Base-by-base conservation (phyloP, 2,329 filamentous ascomycete genomes). In the Fusarium equiseti region DNA sequence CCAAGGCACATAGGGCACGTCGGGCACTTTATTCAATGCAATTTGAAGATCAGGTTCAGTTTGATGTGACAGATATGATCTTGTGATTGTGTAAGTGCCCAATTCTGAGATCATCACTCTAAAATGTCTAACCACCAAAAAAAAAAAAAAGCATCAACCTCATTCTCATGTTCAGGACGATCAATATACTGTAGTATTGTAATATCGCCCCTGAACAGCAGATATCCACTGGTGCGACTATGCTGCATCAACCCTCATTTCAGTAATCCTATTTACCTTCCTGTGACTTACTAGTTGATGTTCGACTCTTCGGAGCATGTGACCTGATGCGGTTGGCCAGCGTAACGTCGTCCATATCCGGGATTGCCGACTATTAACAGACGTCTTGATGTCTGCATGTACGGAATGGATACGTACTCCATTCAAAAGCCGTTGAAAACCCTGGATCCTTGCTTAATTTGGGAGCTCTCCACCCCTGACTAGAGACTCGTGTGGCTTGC, bases 201-300 rank as follows among this genome's bases (percentile, higher is more conserved):
- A 18, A 38, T 27, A 32, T 44, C 38, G 40, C 67, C 67, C 67
- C 68, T 71, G 46, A 56, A 40, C 42, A 70, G 40, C 52, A 16
- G 22, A 54, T 44, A 38, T 40, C 46, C 27, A 57, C 53, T 61
- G 43, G 55, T 66, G 62, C 16, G 62, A 66, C 63, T 54, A 40
- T 56, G 27, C 53, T 22, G 68, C 68, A 71, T 70, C 54, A 71
- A 59, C 51, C 26, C 59, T 71, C 63, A 71, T 71, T 57, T 70
- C 44, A 55, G 24, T 52, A 43, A 44, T 48, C 26, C 40, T 15
- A 32, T 29, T 16, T 29, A 52, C 50, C 22, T 52, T 52, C 50
- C 50, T 52, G n/a, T 29, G 50, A 52, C 29, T 38, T 42, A 42
- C 35, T 43, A 52, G 50, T 52, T n/a, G 18, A 42, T 52, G 50